Percentiles rank a stretch among this genome's conserved stretches.
Conservation (phyloP, 192 early-diverging fungal genomes). For the Helicostylum pulchrum region DNA sequence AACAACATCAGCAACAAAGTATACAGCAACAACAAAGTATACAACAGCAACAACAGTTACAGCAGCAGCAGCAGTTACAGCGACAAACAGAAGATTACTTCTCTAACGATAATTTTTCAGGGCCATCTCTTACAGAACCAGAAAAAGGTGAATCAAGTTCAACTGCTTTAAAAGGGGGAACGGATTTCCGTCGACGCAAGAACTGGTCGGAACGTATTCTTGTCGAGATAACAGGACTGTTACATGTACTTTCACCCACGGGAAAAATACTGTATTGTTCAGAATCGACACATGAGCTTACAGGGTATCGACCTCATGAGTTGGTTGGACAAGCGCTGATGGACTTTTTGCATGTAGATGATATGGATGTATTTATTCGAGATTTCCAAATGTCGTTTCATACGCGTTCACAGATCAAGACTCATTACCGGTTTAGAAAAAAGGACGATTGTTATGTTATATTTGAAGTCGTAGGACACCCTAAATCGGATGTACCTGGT, state of each 20-base stretch:
- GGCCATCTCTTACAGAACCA: too few relatives aligned
- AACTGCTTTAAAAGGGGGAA: constrained; percentile 1
- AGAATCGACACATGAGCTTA: constrained; percentile 37
- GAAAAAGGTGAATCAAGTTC: too few relatives aligned
- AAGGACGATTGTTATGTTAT: constrained; percentile 43
- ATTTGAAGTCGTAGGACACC: constrained; percentile 43
- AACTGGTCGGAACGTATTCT: constrained; percentile 48
- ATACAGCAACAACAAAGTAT: too few relatives aligned
- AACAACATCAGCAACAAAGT: too few relatives aligned
- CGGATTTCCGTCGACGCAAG: constrained; percentile 45
- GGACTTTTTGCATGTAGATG: constrained; percentile 48
- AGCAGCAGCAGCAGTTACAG: too few relatives aligned
- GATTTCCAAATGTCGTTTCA: constrained; percentile 42
- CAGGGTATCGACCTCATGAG: constrained; percentile 46
- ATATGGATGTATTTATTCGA: constrained; percentile 43
- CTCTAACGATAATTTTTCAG: too few relatives aligned
- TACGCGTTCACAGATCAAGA: constrained; percentile 31
- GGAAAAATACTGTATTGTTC: constrained; percentile 48
- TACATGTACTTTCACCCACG: constrained; percentile 44
- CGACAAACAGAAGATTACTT: too few relatives aligned
- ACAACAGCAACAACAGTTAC: too few relatives aligned
- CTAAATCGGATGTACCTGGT: constrained; percentile 20
- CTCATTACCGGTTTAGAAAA: constrained; percentile 43
- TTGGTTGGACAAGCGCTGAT: constrained; percentile 41
- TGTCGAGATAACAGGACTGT: constrained; percentile 41